Conservation (phyloP, 2,329 filamentous ascomycete genomes). For the Macroventuria anomochaeta region DNA sequence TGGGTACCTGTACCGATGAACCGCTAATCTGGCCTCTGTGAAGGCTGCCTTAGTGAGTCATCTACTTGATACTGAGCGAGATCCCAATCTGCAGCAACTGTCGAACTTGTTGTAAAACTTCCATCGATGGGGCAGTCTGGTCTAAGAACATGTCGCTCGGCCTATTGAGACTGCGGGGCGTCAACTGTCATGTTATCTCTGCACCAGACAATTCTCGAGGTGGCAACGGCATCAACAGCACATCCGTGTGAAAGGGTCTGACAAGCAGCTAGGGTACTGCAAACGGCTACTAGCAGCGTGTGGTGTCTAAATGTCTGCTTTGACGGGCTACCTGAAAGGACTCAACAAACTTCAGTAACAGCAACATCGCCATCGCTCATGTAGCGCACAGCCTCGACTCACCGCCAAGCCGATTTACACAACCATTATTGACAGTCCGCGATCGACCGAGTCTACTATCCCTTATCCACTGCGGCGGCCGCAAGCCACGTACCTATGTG, state of each 20-base stretch:
- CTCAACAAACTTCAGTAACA: neutral
- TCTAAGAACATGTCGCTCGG: too few relatives aligned
- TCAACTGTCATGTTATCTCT: neutral
- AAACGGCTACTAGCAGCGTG: neutral
- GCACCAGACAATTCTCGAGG: neutral
- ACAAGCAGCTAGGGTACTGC: neutral
- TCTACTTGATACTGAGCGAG: neutral
- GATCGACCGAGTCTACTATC: neutral
- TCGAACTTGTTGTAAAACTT: neutral
- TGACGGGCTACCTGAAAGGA: neutral
- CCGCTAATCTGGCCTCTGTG: neutral
- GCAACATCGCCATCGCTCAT: neutral
- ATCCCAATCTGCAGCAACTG: neutral
- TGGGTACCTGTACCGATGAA: neutral
- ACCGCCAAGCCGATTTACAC: neutral
- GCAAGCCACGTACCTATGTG: conserved; percentile 40
- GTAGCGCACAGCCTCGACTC: neutral
- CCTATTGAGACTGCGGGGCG: neutral
- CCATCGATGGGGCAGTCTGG: neutral
- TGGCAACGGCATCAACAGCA: neutral
- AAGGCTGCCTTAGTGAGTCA: neutral
- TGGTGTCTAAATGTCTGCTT: neutral
- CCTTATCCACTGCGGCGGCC: conserved; percentile 33
- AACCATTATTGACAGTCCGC: neutral
- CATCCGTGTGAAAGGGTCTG: neutral